Conservation (phyloP, 306 rosid genomes). For the Pyrus bretschneideri region DNA sequence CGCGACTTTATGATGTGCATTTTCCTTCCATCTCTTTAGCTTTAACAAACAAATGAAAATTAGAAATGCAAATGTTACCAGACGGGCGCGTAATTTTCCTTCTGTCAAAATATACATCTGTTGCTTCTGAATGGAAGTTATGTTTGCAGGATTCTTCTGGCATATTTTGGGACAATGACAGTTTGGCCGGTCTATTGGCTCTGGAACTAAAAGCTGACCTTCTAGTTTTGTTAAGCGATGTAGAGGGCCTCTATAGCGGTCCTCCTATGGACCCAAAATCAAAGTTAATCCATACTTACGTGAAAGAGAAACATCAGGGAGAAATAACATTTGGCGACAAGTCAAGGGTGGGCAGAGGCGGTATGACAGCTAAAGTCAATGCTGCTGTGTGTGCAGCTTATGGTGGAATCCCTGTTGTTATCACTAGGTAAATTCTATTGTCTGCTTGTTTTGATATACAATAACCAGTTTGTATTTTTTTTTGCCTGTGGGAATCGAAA, state of each 20-base stretch:
- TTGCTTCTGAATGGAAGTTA: conserved; percentile 24
- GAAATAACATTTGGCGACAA: conserved; percentile 86
- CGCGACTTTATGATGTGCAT: not conserved
- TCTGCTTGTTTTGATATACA: not conserved
- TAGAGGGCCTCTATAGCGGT: conserved; percentile 82
- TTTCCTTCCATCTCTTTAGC: not conserved
- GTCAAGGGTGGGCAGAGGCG: conserved; percentile 82
- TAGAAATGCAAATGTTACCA: not conserved
- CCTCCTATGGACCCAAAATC: conserved; percentile 81
- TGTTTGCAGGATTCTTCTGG: conserved; percentile 79
- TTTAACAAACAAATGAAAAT: not conserved
- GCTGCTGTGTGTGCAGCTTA: conserved; percentile 72
- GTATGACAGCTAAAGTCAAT: conserved; percentile 87
- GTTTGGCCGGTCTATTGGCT: conserved; percentile 79
- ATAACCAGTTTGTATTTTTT: not conserved
- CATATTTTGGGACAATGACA: conserved; percentile 90
- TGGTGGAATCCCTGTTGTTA: conserved; percentile 79
- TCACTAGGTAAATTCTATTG: conserved; percentile 56
- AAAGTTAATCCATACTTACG: conserved; percentile 66
- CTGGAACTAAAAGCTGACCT: conserved; percentile 82
- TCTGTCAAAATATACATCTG: conserved; percentile 2
- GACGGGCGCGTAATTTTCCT: not conserved
- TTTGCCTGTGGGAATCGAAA: not conserved
- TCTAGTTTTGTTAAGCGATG: conserved; percentile 79
- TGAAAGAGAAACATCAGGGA: conserved; percentile 64